Evolutionary conservation across 257 asterid species (phyloP).

Genomic region (Penstemon eatonii): DNA sequence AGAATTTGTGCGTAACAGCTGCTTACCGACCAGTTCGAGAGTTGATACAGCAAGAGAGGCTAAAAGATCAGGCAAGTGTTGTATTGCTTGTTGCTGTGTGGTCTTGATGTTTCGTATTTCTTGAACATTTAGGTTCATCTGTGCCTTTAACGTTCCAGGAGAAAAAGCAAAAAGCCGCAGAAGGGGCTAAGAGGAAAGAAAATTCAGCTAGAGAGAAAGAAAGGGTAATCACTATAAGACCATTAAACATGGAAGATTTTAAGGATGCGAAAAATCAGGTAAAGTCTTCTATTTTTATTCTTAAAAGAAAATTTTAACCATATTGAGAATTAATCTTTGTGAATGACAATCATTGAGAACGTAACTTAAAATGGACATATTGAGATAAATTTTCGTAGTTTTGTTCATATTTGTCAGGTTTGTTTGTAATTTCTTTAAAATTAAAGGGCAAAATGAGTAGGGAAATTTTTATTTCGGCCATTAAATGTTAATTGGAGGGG

Average conservation of each 20-base stretch:
- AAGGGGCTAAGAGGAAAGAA: conserved; percentile 31
- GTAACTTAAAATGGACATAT: too few relatives aligned
- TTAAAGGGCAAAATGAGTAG: too few relatives aligned
- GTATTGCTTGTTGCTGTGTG: background rate
- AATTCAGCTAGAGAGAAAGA: conserved; percentile 38
- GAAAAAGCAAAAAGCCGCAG: conserved; percentile 42
- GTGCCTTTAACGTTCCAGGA: conserved; percentile 28
- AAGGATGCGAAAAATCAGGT: conserved; percentile 85
- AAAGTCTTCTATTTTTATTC: background rate
- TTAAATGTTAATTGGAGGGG: too few relatives aligned
- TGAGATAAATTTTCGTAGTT: too few relatives aligned
- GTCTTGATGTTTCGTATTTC: background rate
- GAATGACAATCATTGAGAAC: too few relatives aligned
- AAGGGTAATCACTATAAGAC: conserved; percentile 65
- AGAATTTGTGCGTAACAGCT: conserved; percentile 87
- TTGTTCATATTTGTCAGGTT: too few relatives aligned
- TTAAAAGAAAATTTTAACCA: background rate
- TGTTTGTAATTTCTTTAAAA: too few relatives aligned
- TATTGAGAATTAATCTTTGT: too few relatives aligned
- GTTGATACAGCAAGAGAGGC: conserved; percentile 69
- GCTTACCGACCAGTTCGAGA: conserved; percentile 93
- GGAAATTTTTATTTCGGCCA: too few relatives aligned
- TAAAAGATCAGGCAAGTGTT: conserved; percentile 45
- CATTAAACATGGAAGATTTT: conserved; percentile 74
- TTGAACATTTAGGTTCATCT: background rate